These are phyloP conservation scores for Aegilops speltoides DNA, from an alignment of 176 grass and related monocot genomes.

Conservation along the genomic window DNA sequence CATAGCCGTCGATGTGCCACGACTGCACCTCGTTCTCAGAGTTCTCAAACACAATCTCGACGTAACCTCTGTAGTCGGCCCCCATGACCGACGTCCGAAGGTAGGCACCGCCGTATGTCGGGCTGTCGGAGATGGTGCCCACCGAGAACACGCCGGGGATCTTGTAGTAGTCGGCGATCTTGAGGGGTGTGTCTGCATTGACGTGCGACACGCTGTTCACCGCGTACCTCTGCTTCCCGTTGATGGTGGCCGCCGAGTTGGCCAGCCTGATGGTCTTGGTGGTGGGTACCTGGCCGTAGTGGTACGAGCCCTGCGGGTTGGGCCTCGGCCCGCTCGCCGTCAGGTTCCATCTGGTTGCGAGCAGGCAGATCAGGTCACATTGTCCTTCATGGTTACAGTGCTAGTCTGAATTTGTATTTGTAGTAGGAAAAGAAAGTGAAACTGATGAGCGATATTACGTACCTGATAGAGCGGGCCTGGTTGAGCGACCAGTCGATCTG, in stretches of 20 bases:
- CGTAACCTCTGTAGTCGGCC: constrained; percentile 68
- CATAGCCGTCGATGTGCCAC: constrained; percentile 89
- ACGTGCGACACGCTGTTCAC: constrained; percentile 77
- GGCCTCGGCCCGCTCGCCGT: constrained; percentile 90
- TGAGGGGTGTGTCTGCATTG: constrained; percentile 73
- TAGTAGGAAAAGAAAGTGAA: background rate
- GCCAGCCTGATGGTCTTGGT: constrained; percentile 69
- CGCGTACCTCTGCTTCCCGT: constrained; percentile 83
- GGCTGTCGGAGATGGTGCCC: constrained; percentile 59
- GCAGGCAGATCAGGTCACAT: background rate
- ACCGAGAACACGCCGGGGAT: constrained; percentile 69
- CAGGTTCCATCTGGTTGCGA: constrained; percentile 70
- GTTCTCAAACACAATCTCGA: constrained; percentile 90
- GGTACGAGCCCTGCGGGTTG: constrained; percentile 92
- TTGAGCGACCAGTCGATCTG: constrained; percentile 84
- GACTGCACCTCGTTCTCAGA: constrained; percentile 73
- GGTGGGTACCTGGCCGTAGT: constrained; percentile 69
- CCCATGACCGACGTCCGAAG: constrained; percentile 76
- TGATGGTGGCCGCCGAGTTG: constrained; percentile 68
- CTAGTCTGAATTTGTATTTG: background rate
- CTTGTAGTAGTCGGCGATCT: constrained; percentile 93
- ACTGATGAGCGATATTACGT: background rate
- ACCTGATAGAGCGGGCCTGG: constrained; percentile 79
- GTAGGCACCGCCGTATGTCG: constrained; percentile 41
- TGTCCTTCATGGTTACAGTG: too few species aligned